Evolutionary conservation across 1,284 basidiomycete genomes (phyloP).

Genomic region (Marasmius fiardii): DNA sequence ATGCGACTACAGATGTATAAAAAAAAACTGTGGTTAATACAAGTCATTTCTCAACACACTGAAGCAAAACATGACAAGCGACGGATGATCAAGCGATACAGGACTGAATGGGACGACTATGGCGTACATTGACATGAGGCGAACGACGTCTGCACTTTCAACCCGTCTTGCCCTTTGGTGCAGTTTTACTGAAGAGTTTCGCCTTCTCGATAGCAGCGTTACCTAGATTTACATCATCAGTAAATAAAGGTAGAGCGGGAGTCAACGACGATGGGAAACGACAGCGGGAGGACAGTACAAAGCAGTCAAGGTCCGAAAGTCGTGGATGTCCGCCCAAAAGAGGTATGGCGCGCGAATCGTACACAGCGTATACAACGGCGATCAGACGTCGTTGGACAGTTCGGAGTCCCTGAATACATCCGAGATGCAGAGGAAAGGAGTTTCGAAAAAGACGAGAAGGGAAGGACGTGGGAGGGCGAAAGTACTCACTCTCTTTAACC

Average conservation of each 20-base stretch:
- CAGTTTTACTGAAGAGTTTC: constrained; percentile 83
- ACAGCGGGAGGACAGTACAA: neutral
- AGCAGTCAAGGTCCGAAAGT: no score
- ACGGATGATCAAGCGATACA: no score
- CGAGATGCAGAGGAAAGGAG: constrained; percentile 16
- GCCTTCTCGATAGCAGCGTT: constrained; percentile 85
- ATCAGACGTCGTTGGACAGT: no score
- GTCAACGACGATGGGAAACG: neutral
- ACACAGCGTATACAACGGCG: no score
- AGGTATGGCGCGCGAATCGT: no score
- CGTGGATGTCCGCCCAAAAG: no score
- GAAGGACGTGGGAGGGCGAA: constrained; percentile 22
- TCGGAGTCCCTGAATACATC: neutral
- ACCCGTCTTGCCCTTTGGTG: constrained; percentile 56
- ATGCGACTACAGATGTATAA: no score
- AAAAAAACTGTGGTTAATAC: neutral
- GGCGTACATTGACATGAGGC: neutral
- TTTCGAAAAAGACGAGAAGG: constrained; percentile 14
- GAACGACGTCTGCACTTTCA: neutral
- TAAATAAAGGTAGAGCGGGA: constrained; percentile 8
- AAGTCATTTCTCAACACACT: neutral
- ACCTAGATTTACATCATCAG: constrained; percentile 40
- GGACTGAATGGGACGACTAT: neutral
- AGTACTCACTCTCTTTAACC: constrained; percentile 53
- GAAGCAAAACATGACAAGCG: neutral